Conservation (phyloP, 2,329 filamentous ascomycete species). For the Pseudogymnoascus destructans region DNA sequence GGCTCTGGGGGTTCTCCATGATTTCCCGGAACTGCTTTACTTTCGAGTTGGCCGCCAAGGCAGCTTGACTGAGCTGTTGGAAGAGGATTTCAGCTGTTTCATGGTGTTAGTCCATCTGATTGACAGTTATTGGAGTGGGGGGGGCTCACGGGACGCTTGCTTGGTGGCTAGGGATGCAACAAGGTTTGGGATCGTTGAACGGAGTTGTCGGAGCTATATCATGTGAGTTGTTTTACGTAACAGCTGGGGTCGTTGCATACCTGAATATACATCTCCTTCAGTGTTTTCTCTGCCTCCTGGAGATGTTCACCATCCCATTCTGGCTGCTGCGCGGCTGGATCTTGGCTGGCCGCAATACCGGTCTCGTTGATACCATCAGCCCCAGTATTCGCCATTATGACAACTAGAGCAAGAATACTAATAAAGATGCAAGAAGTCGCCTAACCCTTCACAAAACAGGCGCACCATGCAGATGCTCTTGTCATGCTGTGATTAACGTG, state of each 20-base stretch:
- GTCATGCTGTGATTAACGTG: constrained; percentile 4
- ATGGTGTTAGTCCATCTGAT: background rate
- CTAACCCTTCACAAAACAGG: constrained; percentile 13
- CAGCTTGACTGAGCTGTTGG: constrained; percentile 34
- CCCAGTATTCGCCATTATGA: background rate
- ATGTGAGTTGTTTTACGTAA: background rate
- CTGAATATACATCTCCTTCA: constrained; percentile 28
- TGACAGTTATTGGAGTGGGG: background rate
- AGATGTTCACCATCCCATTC: constrained; percentile 25
- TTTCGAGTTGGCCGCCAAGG: constrained; percentile 36
- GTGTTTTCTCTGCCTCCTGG: constrained; percentile 22
- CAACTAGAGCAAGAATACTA: background rate
- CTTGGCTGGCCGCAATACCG: constrained; percentile 14
- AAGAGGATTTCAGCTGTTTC: constrained; percentile 38
- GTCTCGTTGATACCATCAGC: background rate
- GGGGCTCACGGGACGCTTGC: constrained; percentile 37
- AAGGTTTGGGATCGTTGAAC: constrained; percentile 38
- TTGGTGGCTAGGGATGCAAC: constrained; percentile 38
- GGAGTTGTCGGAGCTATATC: constrained; percentile 23
- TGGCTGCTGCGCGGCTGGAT: constrained; percentile 13
- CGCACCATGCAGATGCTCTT: constrained; percentile 11
- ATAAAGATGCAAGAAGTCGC: constrained; percentile 12
- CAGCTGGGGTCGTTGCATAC: constrained; percentile 14
- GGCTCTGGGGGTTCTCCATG: constrained; percentile 21
- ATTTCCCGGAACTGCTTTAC: constrained; percentile 32